A percentile compares a stretch with the other conserved stretches of the same genome.
phyloP scores from a whole-genome alignment of 148 eudicot species.

The Cornus kousa region DNA sequence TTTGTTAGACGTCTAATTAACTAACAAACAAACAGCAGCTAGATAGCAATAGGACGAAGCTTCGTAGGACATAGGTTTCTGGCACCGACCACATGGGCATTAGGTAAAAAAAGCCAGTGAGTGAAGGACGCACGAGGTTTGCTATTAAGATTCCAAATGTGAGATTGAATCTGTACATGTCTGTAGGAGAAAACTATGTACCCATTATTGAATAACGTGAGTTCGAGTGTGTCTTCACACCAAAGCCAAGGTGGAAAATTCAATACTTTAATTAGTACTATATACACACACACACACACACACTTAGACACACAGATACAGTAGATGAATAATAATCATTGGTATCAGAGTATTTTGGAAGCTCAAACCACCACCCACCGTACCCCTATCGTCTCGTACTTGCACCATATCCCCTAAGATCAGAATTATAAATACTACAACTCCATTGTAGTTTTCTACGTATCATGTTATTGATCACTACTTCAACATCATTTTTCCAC shows the following conservation, averaged over 20 bases:
- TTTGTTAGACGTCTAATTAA: background rate
- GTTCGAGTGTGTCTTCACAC: slow-evolving; percentile 2
- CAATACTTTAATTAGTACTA: background rate
- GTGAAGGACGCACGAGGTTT: background rate
- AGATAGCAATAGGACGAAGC: background rate
- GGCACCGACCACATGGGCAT: slow-evolving; percentile 13
- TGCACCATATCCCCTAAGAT: background rate
- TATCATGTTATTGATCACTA: too few species aligned
- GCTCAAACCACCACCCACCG: background rate
- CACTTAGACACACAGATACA: too few species aligned
- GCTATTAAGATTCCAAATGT: background rate
- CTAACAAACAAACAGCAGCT: background rate
- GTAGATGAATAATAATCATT: background rate
- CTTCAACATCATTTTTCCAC: too few species aligned
- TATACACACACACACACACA: background rate
- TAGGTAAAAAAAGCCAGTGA: background rate
- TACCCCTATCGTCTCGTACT: background rate
- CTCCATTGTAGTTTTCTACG: background rate
- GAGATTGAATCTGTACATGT: background rate
- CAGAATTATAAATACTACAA: background rate
- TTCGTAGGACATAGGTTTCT: slow-evolving; percentile 15
- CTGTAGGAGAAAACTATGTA: too few species aligned
- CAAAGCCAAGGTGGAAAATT: slow-evolving; percentile 18
- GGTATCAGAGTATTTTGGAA: background rate
- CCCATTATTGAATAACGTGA: background rate